Conservation (phyloP, 768 basidiomycete species). For the Tubosaeta sp. region DNA sequence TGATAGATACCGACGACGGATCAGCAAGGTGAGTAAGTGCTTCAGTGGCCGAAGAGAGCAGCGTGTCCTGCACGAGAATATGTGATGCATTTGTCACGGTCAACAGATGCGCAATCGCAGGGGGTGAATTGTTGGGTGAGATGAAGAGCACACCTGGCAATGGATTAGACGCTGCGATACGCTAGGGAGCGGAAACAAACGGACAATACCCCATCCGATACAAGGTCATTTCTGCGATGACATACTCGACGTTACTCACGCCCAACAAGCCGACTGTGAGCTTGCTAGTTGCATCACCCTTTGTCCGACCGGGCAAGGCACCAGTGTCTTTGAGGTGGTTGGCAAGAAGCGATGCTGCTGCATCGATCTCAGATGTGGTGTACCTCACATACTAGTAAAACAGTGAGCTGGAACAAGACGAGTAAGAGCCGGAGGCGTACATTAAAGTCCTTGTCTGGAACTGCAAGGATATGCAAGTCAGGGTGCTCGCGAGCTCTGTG, state of each 20-base stretch:
- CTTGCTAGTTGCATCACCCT: conserved; percentile 20
- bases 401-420: background rate
- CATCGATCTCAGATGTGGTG: conserved; percentile 23
- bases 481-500: conserved; percentile 18
- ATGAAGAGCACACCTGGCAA: conserved; percentile 31
- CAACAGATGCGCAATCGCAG: conserved; percentile 44
- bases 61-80: conserved; percentile 18
- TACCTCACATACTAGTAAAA: conserved; percentile 21
- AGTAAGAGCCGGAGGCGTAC: conserved; percentile 3
- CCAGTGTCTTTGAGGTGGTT: conserved; percentile 19
- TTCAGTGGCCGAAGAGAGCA: conserved; percentile 11
- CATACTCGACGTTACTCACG: conserved; percentile 24
- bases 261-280: conserved; percentile 25
- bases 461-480: conserved; percentile 18
- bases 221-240: conserved; percentile 21
- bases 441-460: conserved; percentile 24
- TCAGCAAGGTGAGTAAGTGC: conserved; percentile 18
- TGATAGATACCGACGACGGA: conserved; percentile 17
- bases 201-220: conserved; percentile 31
- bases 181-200: background rate
- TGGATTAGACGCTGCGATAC: background rate
- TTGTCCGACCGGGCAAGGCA: conserved; percentile 19
- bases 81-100: conserved; percentile 19
- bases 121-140: conserved; percentile 43
- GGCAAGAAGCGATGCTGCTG: conserved; percentile 24